phyloP scores from a whole-genome alignment of 108 stramenopile genomes.

The Pseudonitzschia multiseries region DNA sequence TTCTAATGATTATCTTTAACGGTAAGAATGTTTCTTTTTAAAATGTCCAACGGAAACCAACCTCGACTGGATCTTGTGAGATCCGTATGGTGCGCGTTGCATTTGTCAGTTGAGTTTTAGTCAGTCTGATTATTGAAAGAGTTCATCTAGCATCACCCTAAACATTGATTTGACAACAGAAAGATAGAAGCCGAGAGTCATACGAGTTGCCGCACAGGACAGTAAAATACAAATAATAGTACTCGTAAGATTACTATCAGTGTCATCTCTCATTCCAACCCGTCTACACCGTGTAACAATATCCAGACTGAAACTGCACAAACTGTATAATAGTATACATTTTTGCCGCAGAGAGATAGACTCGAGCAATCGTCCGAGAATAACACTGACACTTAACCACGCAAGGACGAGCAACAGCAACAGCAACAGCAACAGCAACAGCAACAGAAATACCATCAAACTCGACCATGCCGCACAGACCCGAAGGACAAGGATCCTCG shows the following conservation, averaged over 20 bases:
- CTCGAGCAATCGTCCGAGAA: not conserved
- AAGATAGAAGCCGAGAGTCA: too few relatives aligned
- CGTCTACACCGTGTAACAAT: too few relatives aligned
- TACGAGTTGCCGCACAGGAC: too few relatives aligned
- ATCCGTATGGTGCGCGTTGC: not conserved
- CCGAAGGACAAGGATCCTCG: conserved; percentile 22
- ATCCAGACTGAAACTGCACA: too few relatives aligned
- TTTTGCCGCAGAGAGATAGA: not conserved
- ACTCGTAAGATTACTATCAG: too few relatives aligned
- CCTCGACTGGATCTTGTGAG: conserved; percentile 1
- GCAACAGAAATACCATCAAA: not conserved
- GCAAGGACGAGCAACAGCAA: too few relatives aligned
- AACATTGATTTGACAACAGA: too few relatives aligned
- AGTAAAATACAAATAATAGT: too few relatives aligned
- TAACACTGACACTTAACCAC: too few relatives aligned
- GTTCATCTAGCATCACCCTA: not conserved
- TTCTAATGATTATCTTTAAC: not conserved
- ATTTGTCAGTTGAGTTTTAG: not conserved
- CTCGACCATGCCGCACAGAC: conserved; percentile 27
- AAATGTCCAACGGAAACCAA: not conserved
- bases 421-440: too few relatives aligned
- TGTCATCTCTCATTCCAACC: too few relatives aligned
- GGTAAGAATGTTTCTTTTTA: not conserved
- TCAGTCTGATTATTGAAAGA: not conserved
- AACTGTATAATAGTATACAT: too few relatives aligned